phyloP scores from a whole-genome alignment of 768 basidiomycete genomes.

The Harrya chromipes region DNA sequence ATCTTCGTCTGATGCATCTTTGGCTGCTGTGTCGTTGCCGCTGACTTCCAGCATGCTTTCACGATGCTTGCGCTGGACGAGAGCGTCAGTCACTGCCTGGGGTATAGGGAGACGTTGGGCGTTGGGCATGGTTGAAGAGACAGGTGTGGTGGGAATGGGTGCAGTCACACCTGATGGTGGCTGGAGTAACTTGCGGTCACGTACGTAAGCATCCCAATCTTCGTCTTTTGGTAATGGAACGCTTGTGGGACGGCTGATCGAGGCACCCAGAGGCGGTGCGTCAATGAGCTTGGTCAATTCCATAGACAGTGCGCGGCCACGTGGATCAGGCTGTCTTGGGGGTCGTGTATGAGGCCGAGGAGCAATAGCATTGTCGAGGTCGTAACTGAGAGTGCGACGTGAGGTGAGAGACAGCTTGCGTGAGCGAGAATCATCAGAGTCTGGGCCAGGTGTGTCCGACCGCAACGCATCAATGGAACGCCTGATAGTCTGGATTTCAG shows the following conservation, averaged over 20 bases:
- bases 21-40: constrained; percentile 29
- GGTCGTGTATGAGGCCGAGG: constrained; percentile 63
- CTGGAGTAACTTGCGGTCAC: constrained; percentile 79
- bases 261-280: constrained; percentile 43
- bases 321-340: constrained; percentile 66
- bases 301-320: constrained; percentile 69
- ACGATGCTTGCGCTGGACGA: constrained; percentile 65
- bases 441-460: constrained; percentile 56
- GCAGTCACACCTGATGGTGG: constrained; percentile 77
- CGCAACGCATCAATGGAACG: constrained; percentile 75
- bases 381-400: constrained; percentile 64
- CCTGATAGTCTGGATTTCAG: constrained; percentile 77
- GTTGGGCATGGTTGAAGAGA: constrained; percentile 32
- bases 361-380: constrained; percentile 51
- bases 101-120: constrained; percentile 54
- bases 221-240: constrained; percentile 62
- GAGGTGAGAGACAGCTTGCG: constrained; percentile 65
- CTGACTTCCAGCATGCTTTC: constrained; percentile 61
- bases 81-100: constrained; percentile 71
- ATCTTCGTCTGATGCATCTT: constrained; percentile 35
- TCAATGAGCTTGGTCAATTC: constrained; percentile 52
- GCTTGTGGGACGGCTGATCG: constrained; percentile 68
- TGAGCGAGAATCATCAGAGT: constrained; percentile 55
- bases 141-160: constrained; percentile 67
- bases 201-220: constrained; percentile 88